phyloP scores from a whole-genome alignment of 495 filamentous ascomycete species.

The Amphirosellinia nigrospora region DNA sequence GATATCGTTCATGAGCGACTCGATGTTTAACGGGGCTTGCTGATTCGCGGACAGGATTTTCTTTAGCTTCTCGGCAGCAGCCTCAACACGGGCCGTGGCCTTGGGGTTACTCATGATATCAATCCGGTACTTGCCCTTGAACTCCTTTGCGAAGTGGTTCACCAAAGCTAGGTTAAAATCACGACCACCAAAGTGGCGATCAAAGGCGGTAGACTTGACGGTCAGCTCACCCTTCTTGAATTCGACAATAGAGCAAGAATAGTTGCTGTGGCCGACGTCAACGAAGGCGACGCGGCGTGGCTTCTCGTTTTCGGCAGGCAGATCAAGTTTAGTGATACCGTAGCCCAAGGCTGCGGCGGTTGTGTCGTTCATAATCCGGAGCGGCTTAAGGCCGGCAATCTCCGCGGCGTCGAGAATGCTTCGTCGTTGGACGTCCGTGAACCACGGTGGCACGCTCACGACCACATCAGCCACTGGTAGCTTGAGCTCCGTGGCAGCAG shows the following conservation, averaged over 20 bases:
- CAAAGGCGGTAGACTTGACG: slow-evolving; percentile 90
- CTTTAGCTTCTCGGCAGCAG: slow-evolving; percentile 96
- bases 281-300: slow-evolving; percentile 89
- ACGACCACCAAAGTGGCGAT: slow-evolving; percentile 96
- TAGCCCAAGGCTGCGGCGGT: slow-evolving; percentile 95
- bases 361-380: slow-evolving; percentile 97
- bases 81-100: slow-evolving; percentile 82
- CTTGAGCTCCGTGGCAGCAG: slow-evolving; percentile 84
- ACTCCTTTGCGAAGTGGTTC: slow-evolving; percentile 93
- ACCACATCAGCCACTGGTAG: slow-evolving; percentile 94
- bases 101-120: slow-evolving; percentile 89
- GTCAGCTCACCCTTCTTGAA: slow-evolving; percentile 96
- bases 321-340: slow-evolving; percentile 95
- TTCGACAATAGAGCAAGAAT: slow-evolving; percentile 91
- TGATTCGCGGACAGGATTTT: slow-evolving; percentile 98
- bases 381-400: slow-evolving; percentile 89
- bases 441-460: slow-evolving; percentile 94
- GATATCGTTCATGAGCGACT: slow-evolving; percentile 97
- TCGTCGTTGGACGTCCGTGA: slow-evolving; percentile 91
- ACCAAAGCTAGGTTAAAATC: slow-evolving; percentile 95
- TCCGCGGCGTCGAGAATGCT: slow-evolving; percentile 91
- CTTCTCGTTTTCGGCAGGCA: slow-evolving; percentile 89
- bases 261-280: slow-evolving; percentile 97
- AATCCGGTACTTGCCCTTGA: slow-evolving; percentile 90
- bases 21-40: slow-evolving; percentile 92